Percentiles rank a stretch among this genome's conserved stretches.
Conservation (phyloP, 225 moss, liverwort and hornwort species). For the Pseudisothecium myosuroides region DNA sequence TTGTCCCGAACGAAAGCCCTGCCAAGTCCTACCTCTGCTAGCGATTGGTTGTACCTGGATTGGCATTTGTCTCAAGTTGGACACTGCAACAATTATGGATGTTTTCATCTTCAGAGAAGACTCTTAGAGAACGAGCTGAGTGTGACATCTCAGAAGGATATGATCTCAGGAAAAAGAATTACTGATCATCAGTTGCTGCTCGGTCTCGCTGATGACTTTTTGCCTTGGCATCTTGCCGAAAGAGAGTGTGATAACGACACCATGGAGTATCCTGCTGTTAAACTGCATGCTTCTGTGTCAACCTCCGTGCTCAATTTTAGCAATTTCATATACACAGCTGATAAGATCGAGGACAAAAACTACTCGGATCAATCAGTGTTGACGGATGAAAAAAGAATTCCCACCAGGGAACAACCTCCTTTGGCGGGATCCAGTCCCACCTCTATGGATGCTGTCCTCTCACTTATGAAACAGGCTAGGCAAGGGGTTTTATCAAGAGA, state of each 20-base stretch:
- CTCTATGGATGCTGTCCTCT: constrained; percentile 20
- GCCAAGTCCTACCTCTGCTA: constrained; percentile 16
- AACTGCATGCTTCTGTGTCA: not conserved
- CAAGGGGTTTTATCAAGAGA: constrained; percentile 12
- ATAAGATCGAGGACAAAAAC: constrained; percentile 6
- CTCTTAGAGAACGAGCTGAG: constrained; percentile 10
- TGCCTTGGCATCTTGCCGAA: not conserved
- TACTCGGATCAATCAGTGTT: constrained; percentile 17
- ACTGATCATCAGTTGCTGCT: constrained; percentile 6
- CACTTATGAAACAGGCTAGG: constrained; percentile 37
- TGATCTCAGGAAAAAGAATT: not conserved
- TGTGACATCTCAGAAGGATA: not conserved
- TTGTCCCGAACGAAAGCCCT: not conserved
- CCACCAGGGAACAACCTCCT: not conserved
- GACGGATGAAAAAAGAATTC: not conserved
- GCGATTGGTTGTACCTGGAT: constrained; percentile 48
- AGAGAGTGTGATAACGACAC: not conserved
- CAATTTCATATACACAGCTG: not conserved
- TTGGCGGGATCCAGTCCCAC: not conserved
- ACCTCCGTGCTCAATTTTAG: not conserved
- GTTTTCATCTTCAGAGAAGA: constrained; percentile 29
- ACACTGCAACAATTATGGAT: constrained; percentile 35
- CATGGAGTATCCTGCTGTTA: not conserved
- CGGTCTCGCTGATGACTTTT: not conserved
- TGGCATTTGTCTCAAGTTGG: constrained; percentile 48